Conservation (phyloP, 768 basidiomycete species). For the Paxillus ammoniavirescens region DNA sequence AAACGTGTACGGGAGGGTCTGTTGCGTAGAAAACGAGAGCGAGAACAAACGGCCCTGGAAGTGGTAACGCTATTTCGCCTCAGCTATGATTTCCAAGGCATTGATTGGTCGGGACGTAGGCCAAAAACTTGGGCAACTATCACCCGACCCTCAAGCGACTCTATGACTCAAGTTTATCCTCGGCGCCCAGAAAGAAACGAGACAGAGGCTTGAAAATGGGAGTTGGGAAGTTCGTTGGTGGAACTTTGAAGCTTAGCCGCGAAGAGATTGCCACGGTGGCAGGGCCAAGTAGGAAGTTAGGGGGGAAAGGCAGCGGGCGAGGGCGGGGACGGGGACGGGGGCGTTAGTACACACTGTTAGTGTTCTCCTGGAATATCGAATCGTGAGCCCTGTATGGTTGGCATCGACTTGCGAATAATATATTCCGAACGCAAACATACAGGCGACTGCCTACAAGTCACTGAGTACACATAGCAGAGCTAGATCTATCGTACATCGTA, state of each 20-base stretch:
- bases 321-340: conserved; percentile 1
- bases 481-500: conserved; percentile 6
- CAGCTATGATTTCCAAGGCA: not conserved
- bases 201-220: conserved; percentile 74
- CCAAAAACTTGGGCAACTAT: conserved; percentile 83
- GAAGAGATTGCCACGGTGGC: conserved; percentile 52
- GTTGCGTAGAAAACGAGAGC: conserved; percentile 55
- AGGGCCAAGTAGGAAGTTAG: conserved; percentile 12
- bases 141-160: conserved; percentile 74
- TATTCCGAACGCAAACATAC: not conserved
- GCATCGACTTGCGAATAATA: not conserved
- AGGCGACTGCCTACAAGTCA: not conserved
- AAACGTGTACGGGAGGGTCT: conserved; percentile 75
- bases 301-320: conserved; percentile 1
- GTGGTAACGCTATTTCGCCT: conserved; percentile 49
- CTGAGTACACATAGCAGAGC: conserved; percentile 1
- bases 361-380: too few relatives aligned
- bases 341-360: not conserved
- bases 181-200: conserved; percentile 41
- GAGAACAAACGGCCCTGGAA: conserved; percentile 54
- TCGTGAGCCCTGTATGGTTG: not conserved
- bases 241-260: conserved; percentile 61
- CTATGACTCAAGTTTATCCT: conserved; percentile 42
- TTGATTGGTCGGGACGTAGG: conserved; percentile 41
- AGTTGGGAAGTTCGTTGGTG: conserved; percentile 71